Evolutionary conservation across 2,329 filamentous ascomycete species (phyloP).

Genomic region (Aspergillus neotritici): DNA sequence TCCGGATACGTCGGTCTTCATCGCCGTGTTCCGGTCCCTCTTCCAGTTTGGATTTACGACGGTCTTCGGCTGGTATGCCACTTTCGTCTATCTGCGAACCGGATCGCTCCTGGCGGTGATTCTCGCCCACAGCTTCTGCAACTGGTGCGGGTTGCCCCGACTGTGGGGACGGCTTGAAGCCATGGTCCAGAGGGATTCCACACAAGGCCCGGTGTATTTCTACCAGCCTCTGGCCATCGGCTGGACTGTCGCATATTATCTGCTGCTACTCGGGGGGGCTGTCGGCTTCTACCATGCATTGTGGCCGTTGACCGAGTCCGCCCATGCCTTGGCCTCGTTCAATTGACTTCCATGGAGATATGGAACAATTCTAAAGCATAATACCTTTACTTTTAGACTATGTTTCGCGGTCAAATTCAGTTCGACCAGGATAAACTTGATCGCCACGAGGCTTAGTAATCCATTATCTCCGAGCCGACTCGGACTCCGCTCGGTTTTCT

Average conservation of each 20-base stretch:
- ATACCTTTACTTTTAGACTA: too few relatives aligned
- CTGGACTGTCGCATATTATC: constrained; percentile 78
- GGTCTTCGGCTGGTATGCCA: constrained; percentile 87
- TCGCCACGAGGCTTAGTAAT: not conserved
- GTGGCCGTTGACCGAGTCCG: constrained; percentile 62
- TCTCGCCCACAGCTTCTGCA: constrained; percentile 80
- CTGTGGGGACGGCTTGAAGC: constrained; percentile 72
- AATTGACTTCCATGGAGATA: too few relatives aligned
- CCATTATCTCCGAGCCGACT: constrained; percentile 16
- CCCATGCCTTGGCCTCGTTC: constrained; percentile 33
- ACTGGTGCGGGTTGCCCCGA: constrained; percentile 81
- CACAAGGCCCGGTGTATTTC: constrained; percentile 18
- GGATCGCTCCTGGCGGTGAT: constrained; percentile 73
- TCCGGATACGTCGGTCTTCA: constrained; percentile 59
- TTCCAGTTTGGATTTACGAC: constrained; percentile 89
- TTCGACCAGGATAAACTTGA: not conserved
- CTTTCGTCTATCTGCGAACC: constrained; percentile 80
- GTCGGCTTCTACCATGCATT: constrained; percentile 65
- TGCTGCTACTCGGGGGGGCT: constrained; percentile 66
- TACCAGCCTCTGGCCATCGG: constrained; percentile 35
- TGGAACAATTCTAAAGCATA: too few relatives aligned
- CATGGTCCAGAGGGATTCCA: constrained; percentile 33
- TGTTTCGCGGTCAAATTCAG: too few relatives aligned
- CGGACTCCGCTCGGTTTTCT: constrained; percentile 7
- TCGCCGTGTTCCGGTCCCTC: constrained; percentile 64